phyloP scores from a whole-genome alignment of 2,329 filamentous ascomycete genomes.

The Hypoxylon sp. region DNA sequence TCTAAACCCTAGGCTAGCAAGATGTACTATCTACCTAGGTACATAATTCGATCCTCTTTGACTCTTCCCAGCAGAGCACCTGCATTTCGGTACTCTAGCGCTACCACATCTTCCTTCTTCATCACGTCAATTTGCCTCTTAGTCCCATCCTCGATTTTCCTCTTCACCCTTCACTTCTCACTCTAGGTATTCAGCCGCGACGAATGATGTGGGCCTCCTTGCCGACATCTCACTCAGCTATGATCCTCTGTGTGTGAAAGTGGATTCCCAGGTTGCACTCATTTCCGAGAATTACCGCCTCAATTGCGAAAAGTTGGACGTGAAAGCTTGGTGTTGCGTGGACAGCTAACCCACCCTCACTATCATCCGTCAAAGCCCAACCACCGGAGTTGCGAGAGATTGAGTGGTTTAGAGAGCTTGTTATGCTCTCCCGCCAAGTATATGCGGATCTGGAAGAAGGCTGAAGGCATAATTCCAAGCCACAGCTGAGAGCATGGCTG shows the following conservation, averaged over 20 bases:
- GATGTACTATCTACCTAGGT: no score
- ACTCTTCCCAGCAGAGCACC: constrained; percentile 3
- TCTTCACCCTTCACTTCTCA: not conserved
- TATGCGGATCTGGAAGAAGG: constrained; percentile 35
- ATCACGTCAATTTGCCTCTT: not conserved
- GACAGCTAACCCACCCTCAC: not conserved
- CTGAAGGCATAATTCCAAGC: constrained; percentile 34
- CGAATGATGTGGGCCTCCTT: not conserved
- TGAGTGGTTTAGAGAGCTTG: constrained; percentile 5
- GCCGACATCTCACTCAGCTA: constrained; percentile 33
- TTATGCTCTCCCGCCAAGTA: constrained; percentile 26
- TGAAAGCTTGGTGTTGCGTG: not conserved
- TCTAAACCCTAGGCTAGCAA: not conserved
- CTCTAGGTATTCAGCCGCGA: not conserved
- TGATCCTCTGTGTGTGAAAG: constrained; percentile 21
- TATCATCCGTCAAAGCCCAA: constrained; percentile 7
- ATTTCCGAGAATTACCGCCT: constrained; percentile 19
- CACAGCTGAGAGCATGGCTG: constrained; percentile 31
- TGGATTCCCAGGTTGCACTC: constrained; percentile 24
- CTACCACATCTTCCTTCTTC: not conserved
- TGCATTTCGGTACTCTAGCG: not conserved
- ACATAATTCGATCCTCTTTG: no score
- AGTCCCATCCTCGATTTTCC: constrained; percentile 10
- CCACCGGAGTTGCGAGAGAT: constrained; percentile 19
- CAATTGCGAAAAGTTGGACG: constrained; percentile 19